Evolutionary conservation across 192 early-diverging fungal genomes (phyloP).

Genomic region (Podila epicladia): DNA sequence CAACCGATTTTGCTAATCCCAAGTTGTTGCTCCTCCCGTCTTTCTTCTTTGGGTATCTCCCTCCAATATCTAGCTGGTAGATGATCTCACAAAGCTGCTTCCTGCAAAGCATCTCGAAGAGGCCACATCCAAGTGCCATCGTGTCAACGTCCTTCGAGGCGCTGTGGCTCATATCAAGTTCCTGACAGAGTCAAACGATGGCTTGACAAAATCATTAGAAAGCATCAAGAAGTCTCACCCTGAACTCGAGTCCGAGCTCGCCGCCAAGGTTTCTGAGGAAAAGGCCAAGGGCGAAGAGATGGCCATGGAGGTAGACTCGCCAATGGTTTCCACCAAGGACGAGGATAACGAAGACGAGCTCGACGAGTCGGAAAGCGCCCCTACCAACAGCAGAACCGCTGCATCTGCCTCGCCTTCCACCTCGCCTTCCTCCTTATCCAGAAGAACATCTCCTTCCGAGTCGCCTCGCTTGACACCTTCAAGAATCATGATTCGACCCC

Average conservation of each 20-base stretch:
- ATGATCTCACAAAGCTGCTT: constrained; percentile 37
- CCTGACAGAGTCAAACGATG: constrained; percentile 18
- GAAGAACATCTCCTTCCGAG: background rate
- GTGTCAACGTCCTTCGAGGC: constrained; percentile 47
- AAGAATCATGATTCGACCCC: constrained; percentile 12
- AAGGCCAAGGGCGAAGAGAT: background rate
- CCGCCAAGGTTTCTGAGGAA: background rate
- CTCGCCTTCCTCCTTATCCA: background rate
- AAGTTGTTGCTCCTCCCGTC: too few species aligned
- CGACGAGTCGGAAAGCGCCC: constrained; percentile 4
- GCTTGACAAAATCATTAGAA: constrained; percentile 9
- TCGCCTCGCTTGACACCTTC: constrained; percentile 32
- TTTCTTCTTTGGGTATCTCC: too few species aligned
- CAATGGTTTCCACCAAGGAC: constrained; percentile 9
- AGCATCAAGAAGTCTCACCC: constrained; percentile 18
- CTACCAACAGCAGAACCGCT: background rate
- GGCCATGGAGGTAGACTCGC: constrained; percentile 37
- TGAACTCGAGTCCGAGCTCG: background rate
- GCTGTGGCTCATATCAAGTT: constrained; percentile 53
- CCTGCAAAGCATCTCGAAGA: constrained; percentile 50
- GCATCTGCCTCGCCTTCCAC: constrained; percentile 4
- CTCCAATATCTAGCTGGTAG: constrained; percentile 15
- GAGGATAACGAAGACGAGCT: constrained; percentile 11
- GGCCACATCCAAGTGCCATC: constrained; percentile 47
- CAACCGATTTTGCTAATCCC: too few species aligned